These are phyloP conservation scores for Carpinus fangiana DNA, from an alignment of 306 rosid genomes.

Conservation along the genomic window DNA sequence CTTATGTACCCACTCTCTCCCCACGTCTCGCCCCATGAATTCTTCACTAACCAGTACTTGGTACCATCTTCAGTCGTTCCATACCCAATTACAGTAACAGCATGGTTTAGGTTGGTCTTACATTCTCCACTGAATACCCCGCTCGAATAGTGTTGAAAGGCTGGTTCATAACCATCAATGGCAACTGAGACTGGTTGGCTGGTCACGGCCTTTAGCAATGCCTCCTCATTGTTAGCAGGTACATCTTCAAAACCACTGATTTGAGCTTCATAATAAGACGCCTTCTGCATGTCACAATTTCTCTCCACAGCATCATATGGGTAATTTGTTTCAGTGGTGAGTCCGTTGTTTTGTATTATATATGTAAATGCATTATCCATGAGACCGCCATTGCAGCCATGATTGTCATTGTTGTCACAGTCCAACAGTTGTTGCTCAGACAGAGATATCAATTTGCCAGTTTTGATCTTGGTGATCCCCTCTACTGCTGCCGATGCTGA, in stretches of 20 bases:
- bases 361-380: slow-evolving; percentile 4
- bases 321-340: slow-evolving; percentile 19
- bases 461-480: slow-evolving; percentile 26
- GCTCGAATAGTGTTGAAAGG: background rate
- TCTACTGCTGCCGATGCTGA: slow-evolving; percentile 41
- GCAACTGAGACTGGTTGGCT: slow-evolving; percentile 10
- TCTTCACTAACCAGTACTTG: slow-evolving; percentile 27
- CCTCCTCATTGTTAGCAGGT: background rate
- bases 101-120: background rate
- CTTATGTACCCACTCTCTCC: slow-evolving; percentile 38
- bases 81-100: slow-evolving; percentile 27
- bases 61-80: slow-evolving; percentile 10
- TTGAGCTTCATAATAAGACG: background rate
- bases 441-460: slow-evolving; percentile 17
- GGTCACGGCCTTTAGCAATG: slow-evolving; percentile 20
- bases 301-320: slow-evolving; percentile 13
- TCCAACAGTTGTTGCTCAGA: slow-evolving; percentile 43
- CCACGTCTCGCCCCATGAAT: slow-evolving; percentile 32
- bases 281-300: background rate
- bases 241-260: slow-evolving; percentile 8
- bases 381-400: background rate
- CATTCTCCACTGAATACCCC: slow-evolving; percentile 19
- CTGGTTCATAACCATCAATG: background rate
- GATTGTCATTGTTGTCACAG: background rate
- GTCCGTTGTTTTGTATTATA: slow-evolving; percentile 16